These are phyloP conservation scores for Verticillium albo-atrum DNA, from an alignment of 2,329 filamentous ascomycete species.

Conservation along the genomic window DNA sequence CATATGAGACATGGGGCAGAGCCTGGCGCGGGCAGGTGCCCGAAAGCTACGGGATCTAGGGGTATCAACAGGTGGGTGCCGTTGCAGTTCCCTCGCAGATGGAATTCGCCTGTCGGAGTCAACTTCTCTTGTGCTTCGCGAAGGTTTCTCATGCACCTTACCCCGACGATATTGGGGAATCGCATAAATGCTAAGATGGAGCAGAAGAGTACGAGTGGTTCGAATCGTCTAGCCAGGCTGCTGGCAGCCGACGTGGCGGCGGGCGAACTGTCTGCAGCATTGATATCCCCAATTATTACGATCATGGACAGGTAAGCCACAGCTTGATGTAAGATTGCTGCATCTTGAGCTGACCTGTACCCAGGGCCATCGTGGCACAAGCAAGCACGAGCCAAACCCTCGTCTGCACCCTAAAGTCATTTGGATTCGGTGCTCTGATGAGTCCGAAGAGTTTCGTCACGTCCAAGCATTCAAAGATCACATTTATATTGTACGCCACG, in stretches of 20 bases:
- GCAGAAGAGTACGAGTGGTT: neutral
- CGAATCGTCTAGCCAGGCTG: conserved; percentile 1
- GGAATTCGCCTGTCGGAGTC: no score
- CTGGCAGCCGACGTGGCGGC: conserved; percentile 16
- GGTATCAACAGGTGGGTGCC: no score
- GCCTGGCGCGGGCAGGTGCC: no score
- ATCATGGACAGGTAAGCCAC: conserved; percentile 20
- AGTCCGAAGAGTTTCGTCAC: neutral
- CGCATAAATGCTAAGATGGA: no score
- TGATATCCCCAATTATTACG: conserved; percentile 21
- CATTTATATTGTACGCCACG: neutral
- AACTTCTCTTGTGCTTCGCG: no score
- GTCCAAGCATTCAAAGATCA: neutral
- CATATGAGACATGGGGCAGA: no score
- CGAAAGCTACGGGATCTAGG: no score
- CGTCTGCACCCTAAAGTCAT: conserved; percentile 1
- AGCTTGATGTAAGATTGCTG: neutral
- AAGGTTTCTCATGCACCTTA: no score
- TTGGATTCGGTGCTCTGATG: neutral
- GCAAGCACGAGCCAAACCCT: conserved; percentile 9
- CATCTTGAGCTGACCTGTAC: neutral
- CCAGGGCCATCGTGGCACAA: conserved; percentile 13
- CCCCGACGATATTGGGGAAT: no score
- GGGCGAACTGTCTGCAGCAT: conserved; percentile 18
- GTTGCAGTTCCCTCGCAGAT: no score